A percentile compares a stretch with the other conserved stretches of the same genome.
Conservation (phyloP, 371 early-diverging fungal species). For the Massospora cicadina region DNA sequence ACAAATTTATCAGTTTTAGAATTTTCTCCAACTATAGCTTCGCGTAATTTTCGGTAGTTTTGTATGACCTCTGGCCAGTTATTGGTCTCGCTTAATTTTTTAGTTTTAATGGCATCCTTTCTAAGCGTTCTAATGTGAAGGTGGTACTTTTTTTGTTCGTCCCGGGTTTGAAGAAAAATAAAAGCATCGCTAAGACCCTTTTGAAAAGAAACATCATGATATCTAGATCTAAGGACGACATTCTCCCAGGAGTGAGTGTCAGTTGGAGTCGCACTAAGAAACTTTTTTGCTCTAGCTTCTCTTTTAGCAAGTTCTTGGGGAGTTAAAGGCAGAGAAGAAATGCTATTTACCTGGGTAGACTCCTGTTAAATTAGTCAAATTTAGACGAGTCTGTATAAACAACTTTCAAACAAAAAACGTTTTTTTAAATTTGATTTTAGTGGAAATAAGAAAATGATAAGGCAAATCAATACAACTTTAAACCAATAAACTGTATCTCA, state of each 20-base stretch:
- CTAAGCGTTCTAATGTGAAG: background rate
- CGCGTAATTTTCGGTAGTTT: background rate
- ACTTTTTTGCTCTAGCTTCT: background rate
- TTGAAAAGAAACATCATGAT: background rate
- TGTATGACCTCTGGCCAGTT: background rate
- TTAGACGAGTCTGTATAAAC: too few relatives aligned
- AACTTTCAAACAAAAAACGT: too few relatives aligned
- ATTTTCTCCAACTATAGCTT: background rate
- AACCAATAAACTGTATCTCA: too few relatives aligned
- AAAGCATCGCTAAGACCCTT: background rate
- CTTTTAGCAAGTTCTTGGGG: background rate
- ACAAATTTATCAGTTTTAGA: background rate
- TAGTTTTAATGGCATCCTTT: background rate
- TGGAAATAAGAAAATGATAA: too few relatives aligned
- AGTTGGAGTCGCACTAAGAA: background rate
- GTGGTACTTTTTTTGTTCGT: background rate
- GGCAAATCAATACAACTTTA: too few relatives aligned
- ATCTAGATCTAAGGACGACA: background rate
- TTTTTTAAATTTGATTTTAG: too few relatives aligned
- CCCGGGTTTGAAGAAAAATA: background rate
- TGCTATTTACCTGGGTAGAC: background rate
- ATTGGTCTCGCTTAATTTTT: background rate
- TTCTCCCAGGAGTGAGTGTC: background rate
- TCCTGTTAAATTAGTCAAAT: too few relatives aligned
- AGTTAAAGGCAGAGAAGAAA: background rate